Conservation (phyloP, 129 eudicot genomes). For the Smallanthus sonchifolius region DNA sequence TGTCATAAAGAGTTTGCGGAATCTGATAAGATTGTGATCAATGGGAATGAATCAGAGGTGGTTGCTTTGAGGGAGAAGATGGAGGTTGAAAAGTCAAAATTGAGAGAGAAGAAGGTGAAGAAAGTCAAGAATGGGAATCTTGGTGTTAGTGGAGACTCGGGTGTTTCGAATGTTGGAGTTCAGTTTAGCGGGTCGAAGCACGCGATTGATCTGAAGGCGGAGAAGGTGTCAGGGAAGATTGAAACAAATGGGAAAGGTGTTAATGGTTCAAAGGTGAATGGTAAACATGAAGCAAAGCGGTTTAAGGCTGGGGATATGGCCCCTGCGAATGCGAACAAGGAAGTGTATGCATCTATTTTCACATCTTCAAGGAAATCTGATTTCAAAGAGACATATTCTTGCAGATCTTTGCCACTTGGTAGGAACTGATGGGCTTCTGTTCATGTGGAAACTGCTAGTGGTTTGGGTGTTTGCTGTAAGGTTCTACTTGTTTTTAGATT, state of each 20-base stretch:
- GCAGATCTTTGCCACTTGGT: conserved; percentile 89
- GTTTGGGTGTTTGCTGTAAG: conserved; percentile 9
- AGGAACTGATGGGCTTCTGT: conserved; percentile 48
- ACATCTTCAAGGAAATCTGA: conserved; percentile 82
- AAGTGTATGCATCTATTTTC: conserved; percentile 79
- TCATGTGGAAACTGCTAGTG: conserved; percentile 11
- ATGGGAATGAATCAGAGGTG: conserved; percentile 84
- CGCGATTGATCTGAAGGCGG: conserved; percentile 40
- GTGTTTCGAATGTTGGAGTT: conserved; percentile 16
- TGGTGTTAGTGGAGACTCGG: conserved; percentile 21
- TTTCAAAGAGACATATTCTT: conserved; percentile 72
- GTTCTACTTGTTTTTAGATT: conserved; percentile 10
- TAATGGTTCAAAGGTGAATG: conserved; percentile 34
- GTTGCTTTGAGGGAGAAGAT: conserved; percentile 49
- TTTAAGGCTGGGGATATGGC: conserved; percentile 71
- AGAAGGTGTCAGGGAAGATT: conserved; percentile 32
- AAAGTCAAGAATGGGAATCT: conserved; percentile 37
- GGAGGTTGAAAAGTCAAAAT: conserved; percentile 45
- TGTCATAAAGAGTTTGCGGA: conserved; percentile 77
- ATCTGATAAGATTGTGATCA: conserved; percentile 69
- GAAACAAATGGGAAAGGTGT: conserved; percentile 40
- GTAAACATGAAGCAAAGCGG: conserved; percentile 30
- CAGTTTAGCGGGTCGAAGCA: conserved; percentile 61
- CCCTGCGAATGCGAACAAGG: conserved; percentile 69
- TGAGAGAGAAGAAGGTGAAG: conserved; percentile 62